These are phyloP conservation scores for Calonectria hongkongensis DNA, from an alignment of 2,329 filamentous ascomycete genomes.

Conservation along the genomic window DNA sequence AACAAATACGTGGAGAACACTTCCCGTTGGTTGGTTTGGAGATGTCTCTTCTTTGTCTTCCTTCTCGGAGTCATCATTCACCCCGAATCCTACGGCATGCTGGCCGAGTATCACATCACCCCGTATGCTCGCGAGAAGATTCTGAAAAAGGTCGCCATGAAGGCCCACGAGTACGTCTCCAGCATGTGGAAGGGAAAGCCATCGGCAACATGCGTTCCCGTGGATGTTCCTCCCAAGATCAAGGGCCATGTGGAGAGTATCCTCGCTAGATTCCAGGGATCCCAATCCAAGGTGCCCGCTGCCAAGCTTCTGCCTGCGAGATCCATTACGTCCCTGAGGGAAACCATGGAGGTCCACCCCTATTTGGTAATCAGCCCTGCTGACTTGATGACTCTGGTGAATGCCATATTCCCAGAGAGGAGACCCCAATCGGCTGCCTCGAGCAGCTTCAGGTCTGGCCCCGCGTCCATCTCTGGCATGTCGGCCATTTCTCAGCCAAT, in stretches of 20 bases:
- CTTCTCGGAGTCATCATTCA: conserved; percentile 89
- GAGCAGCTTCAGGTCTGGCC: conserved; percentile 79
- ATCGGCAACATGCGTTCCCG: conserved; percentile 70
- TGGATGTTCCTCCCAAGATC: conserved; percentile 75
- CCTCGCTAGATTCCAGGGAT: conserved; percentile 76
- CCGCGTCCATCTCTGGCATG: conserved; percentile 80
- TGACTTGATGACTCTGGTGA: conserved; percentile 87
- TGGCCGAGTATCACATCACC: conserved; percentile 93
- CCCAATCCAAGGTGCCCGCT: conserved; percentile 67
- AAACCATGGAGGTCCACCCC: conserved; percentile 86
- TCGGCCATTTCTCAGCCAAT: conserved; percentile 80
- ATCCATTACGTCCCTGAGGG: conserved; percentile 82
- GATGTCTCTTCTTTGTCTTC: conserved; percentile 95
- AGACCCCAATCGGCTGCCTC: conserved; percentile 78
- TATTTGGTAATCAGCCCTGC: conserved; percentile 87
- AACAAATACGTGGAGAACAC: conserved; percentile 83
- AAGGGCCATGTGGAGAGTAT: conserved; percentile 83
- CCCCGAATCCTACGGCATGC: conserved; percentile 86
- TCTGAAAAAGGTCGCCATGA: conserved; percentile 85
- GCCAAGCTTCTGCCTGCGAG: conserved; percentile 81
- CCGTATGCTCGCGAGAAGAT: conserved; percentile 92
- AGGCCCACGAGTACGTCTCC: conserved; percentile 86
- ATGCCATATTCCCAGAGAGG: conserved; percentile 87
- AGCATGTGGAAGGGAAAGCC: conserved; percentile 83
- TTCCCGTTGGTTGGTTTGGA: conserved; percentile 88